phyloP scores from a whole-genome alignment of 2,329 filamentous ascomycete species.

The Tolypocladium guangdongense region DNA sequence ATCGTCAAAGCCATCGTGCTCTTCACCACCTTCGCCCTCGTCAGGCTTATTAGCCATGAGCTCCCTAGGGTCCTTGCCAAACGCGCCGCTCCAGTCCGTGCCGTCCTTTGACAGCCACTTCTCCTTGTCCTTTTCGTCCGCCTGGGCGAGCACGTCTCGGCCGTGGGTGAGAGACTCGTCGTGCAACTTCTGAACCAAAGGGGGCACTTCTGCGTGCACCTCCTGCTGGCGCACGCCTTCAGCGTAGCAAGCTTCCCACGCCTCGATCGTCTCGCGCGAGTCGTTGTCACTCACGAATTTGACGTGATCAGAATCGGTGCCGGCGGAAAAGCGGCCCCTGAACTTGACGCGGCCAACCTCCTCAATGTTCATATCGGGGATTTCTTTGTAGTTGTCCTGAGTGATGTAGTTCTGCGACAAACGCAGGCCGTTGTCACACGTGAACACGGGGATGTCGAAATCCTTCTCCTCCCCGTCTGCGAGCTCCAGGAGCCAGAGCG shows the following conservation, averaged over 20 bases:
- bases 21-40: slow-evolving; percentile 22
- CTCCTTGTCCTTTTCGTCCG: slow-evolving; percentile 58
- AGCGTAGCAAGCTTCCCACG: slow-evolving; percentile 82
- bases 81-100: slow-evolving; percentile 78
- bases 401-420: slow-evolving; percentile 91
- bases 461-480: slow-evolving; percentile 66
- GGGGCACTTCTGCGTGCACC: slow-evolving; percentile 64
- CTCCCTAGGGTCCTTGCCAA: slow-evolving; percentile 61
- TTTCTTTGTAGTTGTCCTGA: slow-evolving; percentile 55
- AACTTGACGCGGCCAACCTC: slow-evolving; percentile 77
- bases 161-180: slow-evolving; percentile 70
- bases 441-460: slow-evolving; percentile 87
- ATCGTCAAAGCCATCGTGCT: slow-evolving; percentile 26
- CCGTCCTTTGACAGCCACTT: slow-evolving; percentile 73
- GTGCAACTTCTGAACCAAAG: slow-evolving; percentile 63
- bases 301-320: slow-evolving; percentile 78
- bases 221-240: slow-evolving; percentile 70
- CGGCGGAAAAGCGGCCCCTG: slow-evolving; percentile 73
- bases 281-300: slow-evolving; percentile 79
- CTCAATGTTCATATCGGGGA: slow-evolving; percentile 66
- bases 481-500: slow-evolving; percentile 78
- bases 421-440: slow-evolving; percentile 61
- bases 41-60: slow-evolving; percentile 24
- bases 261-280: slow-evolving; percentile 84
- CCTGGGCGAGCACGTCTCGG: slow-evolving; percentile 67